phyloP scores from a whole-genome alignment of 2,329 filamentous ascomycete genomes.

The Monosporascus sp. region DNA sequence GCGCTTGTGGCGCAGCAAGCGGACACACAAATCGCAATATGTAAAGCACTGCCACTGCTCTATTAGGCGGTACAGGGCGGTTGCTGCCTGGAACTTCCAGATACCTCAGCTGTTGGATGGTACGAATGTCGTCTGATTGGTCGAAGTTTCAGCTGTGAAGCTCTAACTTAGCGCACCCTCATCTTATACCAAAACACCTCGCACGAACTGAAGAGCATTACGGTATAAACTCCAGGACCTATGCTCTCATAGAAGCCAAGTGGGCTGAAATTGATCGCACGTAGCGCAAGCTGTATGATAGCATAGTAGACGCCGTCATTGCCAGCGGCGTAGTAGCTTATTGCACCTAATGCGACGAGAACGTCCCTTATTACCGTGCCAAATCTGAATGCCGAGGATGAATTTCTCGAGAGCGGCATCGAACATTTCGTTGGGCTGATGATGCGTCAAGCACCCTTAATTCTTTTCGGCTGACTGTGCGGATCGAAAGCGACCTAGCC shows the following conservation, averaged over 20 bases:
- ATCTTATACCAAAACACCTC: constrained; percentile 62
- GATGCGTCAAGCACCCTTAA: constrained; percentile 58
- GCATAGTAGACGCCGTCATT: constrained; percentile 51
- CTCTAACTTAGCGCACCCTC: too few relatives aligned
- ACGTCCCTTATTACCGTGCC: constrained; percentile 62
- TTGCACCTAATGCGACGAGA: constrained; percentile 46
- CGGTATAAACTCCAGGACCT: constrained; percentile 83
- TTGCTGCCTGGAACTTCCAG: not conserved
- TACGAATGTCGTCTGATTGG: not conserved
- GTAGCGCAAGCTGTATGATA: constrained; percentile 69
- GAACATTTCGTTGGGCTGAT: constrained; percentile 93
- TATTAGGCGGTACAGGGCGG: not conserved
- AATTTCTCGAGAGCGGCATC: constrained; percentile 84
- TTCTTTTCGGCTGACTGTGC: constrained; percentile 27
- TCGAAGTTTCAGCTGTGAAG: not conserved
- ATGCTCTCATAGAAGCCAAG: constrained; percentile 78
- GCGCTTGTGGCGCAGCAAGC: too few relatives aligned
- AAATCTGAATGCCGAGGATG: constrained; percentile 67
- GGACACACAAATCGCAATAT: too few relatives aligned
- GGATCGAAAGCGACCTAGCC: constrained; percentile 23
- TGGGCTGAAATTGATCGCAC: constrained; percentile 74
- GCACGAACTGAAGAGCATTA: constrained; percentile 88
- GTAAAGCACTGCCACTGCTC: not conserved
- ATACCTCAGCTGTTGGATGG: not conserved
- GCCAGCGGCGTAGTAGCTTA: constrained; percentile 33